phyloP scores from a whole-genome alignment of 2,329 filamentous ascomycete species.

The Dothideomycetes sp. region DNA sequence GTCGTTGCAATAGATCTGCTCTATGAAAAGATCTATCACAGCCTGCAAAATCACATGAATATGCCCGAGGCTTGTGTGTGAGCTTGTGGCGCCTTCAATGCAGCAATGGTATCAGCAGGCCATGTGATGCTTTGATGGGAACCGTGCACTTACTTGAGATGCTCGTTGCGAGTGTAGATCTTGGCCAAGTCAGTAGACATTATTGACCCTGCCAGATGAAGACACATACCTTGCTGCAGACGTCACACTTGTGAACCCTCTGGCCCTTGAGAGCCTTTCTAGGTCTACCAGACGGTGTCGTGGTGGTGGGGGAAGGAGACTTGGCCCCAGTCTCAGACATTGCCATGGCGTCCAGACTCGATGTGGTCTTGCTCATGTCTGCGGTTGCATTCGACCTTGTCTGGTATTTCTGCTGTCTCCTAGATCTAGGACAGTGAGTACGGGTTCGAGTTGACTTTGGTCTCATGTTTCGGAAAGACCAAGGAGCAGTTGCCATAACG shows the following conservation, averaged over 20 bases:
- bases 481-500: no score
- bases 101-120: not conserved
- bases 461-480: no score
- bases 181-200: not conserved
- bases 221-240: slow-evolving; percentile 33
- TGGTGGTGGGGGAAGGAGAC: no score
- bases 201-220: not conserved
- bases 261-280: slow-evolving; percentile 26
- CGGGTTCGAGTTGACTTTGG: no score
- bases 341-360: no score
- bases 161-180: slow-evolving; percentile 2
- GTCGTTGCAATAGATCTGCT: not conserved
- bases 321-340: no score
- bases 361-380: no score
- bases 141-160: slow-evolving; percentile 1
- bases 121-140: not conserved
- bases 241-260: slow-evolving; percentile 32
- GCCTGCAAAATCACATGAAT: not conserved
- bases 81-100: not conserved
- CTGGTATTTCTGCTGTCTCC: no score
- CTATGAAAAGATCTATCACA: not conserved
- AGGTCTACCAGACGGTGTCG: not conserved
- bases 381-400: no score
- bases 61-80: not conserved
- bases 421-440: no score